These are phyloP conservation scores for Fusarium paranaense DNA, from an alignment of 2,329 filamentous ascomycete genomes.

Conservation along the genomic window DNA sequence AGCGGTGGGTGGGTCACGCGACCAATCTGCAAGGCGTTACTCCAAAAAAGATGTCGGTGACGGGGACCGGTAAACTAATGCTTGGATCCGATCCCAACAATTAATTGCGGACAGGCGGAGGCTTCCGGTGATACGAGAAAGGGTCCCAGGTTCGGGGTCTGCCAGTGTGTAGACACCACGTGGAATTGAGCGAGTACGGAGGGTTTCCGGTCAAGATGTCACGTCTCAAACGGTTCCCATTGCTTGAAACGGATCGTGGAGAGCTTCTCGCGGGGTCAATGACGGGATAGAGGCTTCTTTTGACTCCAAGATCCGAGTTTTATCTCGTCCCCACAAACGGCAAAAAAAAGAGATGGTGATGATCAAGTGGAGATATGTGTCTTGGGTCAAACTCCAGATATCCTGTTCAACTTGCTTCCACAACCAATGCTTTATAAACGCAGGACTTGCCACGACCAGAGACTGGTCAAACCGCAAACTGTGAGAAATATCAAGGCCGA, in stretches of 20 bases:
- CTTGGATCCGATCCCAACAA: slow-evolving; percentile 29
- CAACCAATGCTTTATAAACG: background rate
- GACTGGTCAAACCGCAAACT: background rate
- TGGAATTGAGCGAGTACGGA: background rate
- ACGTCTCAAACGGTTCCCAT: slow-evolving; percentile 27
- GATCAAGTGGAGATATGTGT: background rate
- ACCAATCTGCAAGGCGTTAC: slow-evolving; percentile 37
- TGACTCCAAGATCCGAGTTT: slow-evolving; percentile 1
- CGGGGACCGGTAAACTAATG: slow-evolving; percentile 29
- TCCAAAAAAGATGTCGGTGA: slow-evolving; percentile 38
- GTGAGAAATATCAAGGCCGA: slow-evolving; percentile 4
- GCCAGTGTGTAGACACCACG: background rate
- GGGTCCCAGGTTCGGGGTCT: background rate
- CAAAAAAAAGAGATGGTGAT: background rate
- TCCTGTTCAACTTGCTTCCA: background rate
- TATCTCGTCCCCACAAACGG: slow-evolving; percentile 3
- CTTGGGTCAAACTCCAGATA: slow-evolving; percentile 1
- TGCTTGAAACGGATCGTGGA: slow-evolving; percentile 6
- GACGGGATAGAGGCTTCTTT: slow-evolving; percentile 17
- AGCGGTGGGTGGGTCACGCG: slow-evolving; percentile 45
- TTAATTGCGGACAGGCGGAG: slow-evolving; percentile 30
- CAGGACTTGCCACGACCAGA: background rate
- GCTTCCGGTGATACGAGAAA: slow-evolving; percentile 15
- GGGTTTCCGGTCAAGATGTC: background rate
- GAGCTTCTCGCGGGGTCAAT: slow-evolving; percentile 29